A percentile compares a stretch with the other conserved stretches of the same genome.
Evolutionary conservation across 2,329 filamentous ascomycete genomes (phyloP).

Genomic region (Cryphonectria japonica): DNA sequence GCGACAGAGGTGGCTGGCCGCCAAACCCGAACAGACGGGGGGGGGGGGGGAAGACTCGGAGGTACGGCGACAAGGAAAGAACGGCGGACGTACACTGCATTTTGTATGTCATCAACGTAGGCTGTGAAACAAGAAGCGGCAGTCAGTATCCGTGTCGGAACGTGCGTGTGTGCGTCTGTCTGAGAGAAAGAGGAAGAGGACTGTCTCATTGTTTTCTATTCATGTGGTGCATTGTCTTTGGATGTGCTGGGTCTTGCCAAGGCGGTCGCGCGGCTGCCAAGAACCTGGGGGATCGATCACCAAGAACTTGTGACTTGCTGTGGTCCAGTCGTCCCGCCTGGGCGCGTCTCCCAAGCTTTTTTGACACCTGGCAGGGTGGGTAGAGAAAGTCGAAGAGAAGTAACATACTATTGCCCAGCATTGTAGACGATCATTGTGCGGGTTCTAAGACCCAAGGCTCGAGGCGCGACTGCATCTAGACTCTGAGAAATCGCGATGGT

Average conservation of each 20-base stretch:
- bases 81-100: conserved; percentile 49
- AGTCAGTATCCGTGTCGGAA: conserved; percentile 34
- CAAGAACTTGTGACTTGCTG: neutral
- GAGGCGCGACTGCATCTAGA: conserved; percentile 27
- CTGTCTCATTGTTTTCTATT: conserved; percentile 7
- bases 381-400: neutral
- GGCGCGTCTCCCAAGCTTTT: conserved; percentile 16
- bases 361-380: neutral
- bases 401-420: conserved; percentile 29
- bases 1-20: neutral
- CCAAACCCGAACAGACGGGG: neutral
- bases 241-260: conserved; percentile 26
- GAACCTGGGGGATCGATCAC: conserved; percentile 20
- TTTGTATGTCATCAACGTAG: conserved; percentile 51
- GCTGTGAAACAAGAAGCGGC: conserved; percentile 43
- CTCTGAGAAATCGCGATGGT: conserved; percentile 3
- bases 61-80: conserved; percentile 21
- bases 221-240: neutral
- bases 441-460: conserved; percentile 28
- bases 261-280: conserved; percentile 25
- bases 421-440: conserved; percentile 29
- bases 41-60: neutral
- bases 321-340: conserved; percentile 10
- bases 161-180: neutral
- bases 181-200: too few species aligned